Evolutionary conservation across 2,329 filamentous ascomycete species (phyloP).

Genomic region (Allantophomopsis lycopodina): DNA sequence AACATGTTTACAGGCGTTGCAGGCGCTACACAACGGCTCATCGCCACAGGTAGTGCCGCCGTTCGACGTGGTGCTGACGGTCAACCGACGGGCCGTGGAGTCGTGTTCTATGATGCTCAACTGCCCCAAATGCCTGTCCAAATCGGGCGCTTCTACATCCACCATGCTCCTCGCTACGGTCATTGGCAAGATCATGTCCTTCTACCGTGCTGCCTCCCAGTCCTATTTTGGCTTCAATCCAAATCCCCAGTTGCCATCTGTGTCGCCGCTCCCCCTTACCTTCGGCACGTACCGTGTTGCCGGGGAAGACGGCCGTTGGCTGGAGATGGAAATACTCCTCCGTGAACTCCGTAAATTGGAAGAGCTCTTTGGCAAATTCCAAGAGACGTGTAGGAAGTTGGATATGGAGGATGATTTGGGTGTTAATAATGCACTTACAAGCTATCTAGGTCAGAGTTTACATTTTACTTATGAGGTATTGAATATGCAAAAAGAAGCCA

Average conservation of each 20-base stretch:
- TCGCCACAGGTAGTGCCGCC: slow-evolving; percentile 20
- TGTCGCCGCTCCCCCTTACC: slow-evolving; percentile 21
- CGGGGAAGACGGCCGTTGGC: slow-evolving; percentile 29
- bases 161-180: slow-evolving; percentile 35
- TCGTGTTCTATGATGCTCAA: slow-evolving; percentile 31
- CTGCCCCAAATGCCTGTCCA: slow-evolving; percentile 29
- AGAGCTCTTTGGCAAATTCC: slow-evolving; percentile 29
- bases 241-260: slow-evolving; percentile 1
- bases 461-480: slow-evolving; percentile 26
- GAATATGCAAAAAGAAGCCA: slow-evolving; percentile 4
- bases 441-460: slow-evolving; percentile 28
- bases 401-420: slow-evolving; percentile 15
- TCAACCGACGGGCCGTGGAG: slow-evolving; percentile 33
- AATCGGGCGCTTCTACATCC: slow-evolving; percentile 27
- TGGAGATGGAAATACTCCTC: slow-evolving; percentile 32
- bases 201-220: slow-evolving; percentile 28
- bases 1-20: slow-evolving; percentile 29
- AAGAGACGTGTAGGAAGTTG: slow-evolving; percentile 20
- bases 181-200: slow-evolving; percentile 30
- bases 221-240: slow-evolving; percentile 21
- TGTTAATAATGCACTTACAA: slow-evolving; percentile 29
- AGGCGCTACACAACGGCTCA: slow-evolving; percentile 27
- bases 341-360: slow-evolving; percentile 33
- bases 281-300: slow-evolving; percentile 30
- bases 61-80: slow-evolving; percentile 28